Conservation (phyloP, 306 rosid genomes). For the Acmispon strigosus region DNA sequence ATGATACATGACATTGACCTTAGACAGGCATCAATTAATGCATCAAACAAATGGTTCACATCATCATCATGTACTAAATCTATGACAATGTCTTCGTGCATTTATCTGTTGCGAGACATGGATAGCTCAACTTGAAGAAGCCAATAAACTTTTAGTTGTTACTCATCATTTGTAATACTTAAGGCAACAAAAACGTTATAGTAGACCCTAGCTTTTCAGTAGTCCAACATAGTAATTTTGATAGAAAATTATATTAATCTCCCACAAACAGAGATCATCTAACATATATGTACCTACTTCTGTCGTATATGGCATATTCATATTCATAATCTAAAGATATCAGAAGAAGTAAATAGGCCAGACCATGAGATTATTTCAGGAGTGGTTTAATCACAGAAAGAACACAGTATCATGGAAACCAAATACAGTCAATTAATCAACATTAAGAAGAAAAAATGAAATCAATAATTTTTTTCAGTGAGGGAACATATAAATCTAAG, state of each 20-base stretch:
- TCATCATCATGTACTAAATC: background rate
- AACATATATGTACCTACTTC: background rate
- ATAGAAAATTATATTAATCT: background rate
- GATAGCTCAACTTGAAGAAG: slow-evolving; percentile 10
- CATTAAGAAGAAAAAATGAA: background rate
- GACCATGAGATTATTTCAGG: background rate
- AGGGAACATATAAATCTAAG: background rate
- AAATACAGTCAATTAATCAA: background rate
- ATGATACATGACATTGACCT: slow-evolving; percentile 3
- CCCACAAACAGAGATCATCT: background rate
- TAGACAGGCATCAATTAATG: background rate
- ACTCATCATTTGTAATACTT: background rate
- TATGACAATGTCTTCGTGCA: slow-evolving; percentile 1
- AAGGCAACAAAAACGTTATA: background rate
- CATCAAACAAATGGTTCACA: background rate
- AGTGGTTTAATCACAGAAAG: background rate
- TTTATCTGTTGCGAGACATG: slow-evolving; percentile 11
- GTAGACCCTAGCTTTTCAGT: background rate
- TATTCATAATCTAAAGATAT: background rate
- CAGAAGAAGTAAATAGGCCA: slow-evolving; percentile 15
- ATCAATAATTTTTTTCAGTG: background rate
- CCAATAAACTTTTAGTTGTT: background rate
- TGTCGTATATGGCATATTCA: background rate
- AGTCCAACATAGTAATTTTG: background rate
- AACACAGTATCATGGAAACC: background rate